phyloP scores from a whole-genome alignment of 352 stramenopile species.

The Globisporangium carolinianum region DNA sequence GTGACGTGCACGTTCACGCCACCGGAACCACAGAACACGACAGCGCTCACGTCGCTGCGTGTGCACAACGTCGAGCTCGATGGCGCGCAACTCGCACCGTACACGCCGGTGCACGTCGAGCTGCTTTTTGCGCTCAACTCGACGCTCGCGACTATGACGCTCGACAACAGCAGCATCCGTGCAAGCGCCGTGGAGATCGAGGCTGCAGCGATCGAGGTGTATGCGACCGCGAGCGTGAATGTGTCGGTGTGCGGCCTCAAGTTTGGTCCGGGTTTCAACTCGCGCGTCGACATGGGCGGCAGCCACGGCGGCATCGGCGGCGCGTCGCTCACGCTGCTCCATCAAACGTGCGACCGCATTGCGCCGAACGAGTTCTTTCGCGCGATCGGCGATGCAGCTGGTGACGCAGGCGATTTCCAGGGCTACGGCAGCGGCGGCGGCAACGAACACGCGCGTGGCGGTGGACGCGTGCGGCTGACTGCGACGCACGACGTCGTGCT shows the following conservation, averaged over 20 bases:
- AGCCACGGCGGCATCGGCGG: conserved; percentile 75
- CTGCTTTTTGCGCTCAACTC: conserved; percentile 37
- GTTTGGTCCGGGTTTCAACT: conserved; percentile 80
- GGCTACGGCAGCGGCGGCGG: conserved; percentile 80
- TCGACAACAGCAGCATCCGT: conserved; percentile 44
- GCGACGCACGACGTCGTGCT: conserved; percentile 31
- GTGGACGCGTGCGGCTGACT: conserved; percentile 48
- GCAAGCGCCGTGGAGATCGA: conserved; percentile 59
- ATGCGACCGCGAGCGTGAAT: conserved; percentile 41
- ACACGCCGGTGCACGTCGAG: conserved; percentile 40
- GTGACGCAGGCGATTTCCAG: conserved; percentile 53
- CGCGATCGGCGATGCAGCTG: conserved; percentile 54
- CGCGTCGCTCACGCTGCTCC: conserved; percentile 35
- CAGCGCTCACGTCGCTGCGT: conserved; percentile 24
- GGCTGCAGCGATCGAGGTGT: conserved; percentile 33
- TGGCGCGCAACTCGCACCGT: conserved; percentile 27
- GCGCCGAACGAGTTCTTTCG: conserved; percentile 52
- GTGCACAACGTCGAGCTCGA: conserved; percentile 42
- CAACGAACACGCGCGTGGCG: conserved; percentile 47
- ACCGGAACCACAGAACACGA: conserved; percentile 16
- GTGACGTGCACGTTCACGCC: conserved; percentile 49
- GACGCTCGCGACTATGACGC: conserved; percentile 18
- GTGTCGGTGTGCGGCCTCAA: conserved; percentile 58
- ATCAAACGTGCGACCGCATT: conserved; percentile 45
- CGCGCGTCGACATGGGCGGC: conserved; percentile 49